Evolutionary conservation across 305 asterid genomes (phyloP).

Genomic region (Striga hermonthica): DNA sequence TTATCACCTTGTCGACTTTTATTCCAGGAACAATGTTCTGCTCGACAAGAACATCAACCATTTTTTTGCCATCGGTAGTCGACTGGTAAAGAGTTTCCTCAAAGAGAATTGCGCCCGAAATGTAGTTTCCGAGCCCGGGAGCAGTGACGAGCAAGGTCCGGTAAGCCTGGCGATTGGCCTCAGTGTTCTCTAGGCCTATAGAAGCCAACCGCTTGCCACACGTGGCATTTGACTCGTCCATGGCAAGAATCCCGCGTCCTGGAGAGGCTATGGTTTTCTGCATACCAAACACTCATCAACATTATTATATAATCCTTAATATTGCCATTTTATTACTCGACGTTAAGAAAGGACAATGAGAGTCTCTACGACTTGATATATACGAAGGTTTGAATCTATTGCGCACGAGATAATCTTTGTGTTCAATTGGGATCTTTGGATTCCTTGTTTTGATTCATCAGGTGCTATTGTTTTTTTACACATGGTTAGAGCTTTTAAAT

Average conservation of each 20-base stretch:
- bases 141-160: conserved; percentile 81
- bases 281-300: conserved; percentile 11
- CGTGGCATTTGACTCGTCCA: conserved; percentile 92
- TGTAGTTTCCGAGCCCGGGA: conserved; percentile 81
- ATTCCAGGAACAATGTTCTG: conserved; percentile 82
- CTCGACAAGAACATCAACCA: conserved; percentile 66
- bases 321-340: too few relatives aligned
- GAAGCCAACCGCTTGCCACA: conserved; percentile 86
- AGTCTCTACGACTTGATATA: conserved; percentile 5
- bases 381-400: neutral
- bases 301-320: neutral
- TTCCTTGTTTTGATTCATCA: too few relatives aligned
- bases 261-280: conserved; percentile 89
- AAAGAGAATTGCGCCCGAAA: conserved; percentile 82
- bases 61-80: conserved; percentile 73
- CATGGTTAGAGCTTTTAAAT: too few relatives aligned
- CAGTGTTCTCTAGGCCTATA: conserved; percentile 89
- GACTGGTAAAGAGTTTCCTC: conserved; percentile 96
- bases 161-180: conserved; percentile 78
- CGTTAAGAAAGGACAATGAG: conserved; percentile 15
- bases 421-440: too few relatives aligned
- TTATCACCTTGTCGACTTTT: conserved; percentile 79
- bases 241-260: conserved; percentile 89
- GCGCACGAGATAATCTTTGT: neutral
- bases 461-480: too few relatives aligned